Base-by-base conservation (phyloP, 108 stramenopile genomes). In the Cyclotella choctawhatcheeana region DNA sequence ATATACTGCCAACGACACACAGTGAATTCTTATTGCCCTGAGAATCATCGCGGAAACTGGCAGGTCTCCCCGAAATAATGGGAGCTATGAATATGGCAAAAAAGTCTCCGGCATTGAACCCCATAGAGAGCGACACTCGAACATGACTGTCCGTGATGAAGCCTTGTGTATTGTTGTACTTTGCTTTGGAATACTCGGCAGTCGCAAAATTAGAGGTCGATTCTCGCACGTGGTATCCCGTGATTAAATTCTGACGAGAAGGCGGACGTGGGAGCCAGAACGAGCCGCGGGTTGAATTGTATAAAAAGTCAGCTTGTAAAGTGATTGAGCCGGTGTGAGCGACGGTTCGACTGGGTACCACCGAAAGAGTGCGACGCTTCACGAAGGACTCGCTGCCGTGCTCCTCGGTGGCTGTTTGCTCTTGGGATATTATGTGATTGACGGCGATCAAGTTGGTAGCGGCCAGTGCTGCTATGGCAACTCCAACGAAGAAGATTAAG, bases 251-350 rank as follows among this genome's bases (percentile, higher is more conserved):
- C 0, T 29, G 13, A 31, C 8, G 55, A 27, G 10, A 12, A 1
- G 55, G 55, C 12, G 55, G 55, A 56, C 55, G 55, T 27, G 55
- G 55, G 18, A 56, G 29, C 55, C 55, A 56, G 20, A 56, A 56
- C 29, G 55, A 31, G 27, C 55, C 55, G 12, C 1, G 14, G 55
- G 55, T 56, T 27, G 55, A 56, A 56, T 56, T 56, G 55, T 56
- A 56, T 27, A 56, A 12, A 27, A 27, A 56, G 29, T 56, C 55
- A 2, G 55, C 55, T 30, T 6, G 10, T 8, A 56, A n/a, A 13
- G 16, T 10, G 2, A 18, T 29, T 0, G 55, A 56, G 12, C 55
- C 55, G 4, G 55, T 56, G 55, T 30, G 27, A 12, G 55, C 14
- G 30, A 56, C 17, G 8, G 47, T 30, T 0, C 55, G 55, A 14